These are phyloP conservation scores for Avena insularis DNA, from an alignment of 176 grass and related monocot species.

Conservation along the genomic window DNA sequence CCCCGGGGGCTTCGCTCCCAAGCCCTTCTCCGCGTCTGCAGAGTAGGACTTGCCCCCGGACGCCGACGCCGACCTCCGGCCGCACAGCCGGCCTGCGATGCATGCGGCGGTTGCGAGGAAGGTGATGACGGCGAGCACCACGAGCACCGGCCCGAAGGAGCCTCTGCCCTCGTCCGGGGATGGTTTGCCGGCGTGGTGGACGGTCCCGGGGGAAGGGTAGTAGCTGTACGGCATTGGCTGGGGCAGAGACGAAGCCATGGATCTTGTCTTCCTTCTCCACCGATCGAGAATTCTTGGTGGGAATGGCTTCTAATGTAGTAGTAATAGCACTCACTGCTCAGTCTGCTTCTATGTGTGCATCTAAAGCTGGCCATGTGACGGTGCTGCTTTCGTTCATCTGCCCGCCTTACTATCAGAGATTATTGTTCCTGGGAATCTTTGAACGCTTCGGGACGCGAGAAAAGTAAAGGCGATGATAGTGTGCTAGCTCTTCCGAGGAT, in stretches of 20 bases:
- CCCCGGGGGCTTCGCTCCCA: constrained; percentile 32
- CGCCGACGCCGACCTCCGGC: constrained; percentile 13
- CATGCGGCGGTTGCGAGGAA: constrained; percentile 56
- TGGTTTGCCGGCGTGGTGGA: neutral
- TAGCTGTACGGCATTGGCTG: constrained; percentile 45
- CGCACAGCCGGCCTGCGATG: constrained; percentile 54
- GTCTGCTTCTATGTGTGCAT: neutral
- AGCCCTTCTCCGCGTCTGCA: constrained; percentile 51
- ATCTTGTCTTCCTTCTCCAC: neutral
- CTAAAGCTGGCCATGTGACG: constrained; percentile 21
- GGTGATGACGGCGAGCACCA: constrained; percentile 55
- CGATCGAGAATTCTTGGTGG: neutral
- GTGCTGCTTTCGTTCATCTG: neutral
- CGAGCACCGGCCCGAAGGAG: constrained; percentile 62
- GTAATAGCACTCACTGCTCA: neutral
- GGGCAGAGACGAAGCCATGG: constrained; percentile 44
- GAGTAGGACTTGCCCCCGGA: constrained; percentile 9
- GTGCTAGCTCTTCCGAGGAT: neutral
- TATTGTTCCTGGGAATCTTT: constrained; percentile 48
- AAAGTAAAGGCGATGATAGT: constrained; percentile 28
- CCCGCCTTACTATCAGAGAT: neutral
- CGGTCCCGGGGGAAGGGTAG: constrained; percentile 32
- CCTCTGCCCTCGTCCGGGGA: constrained; percentile 28
- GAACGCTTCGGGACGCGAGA: constrained; percentile 65
- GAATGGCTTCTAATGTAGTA: too few species aligned